These are phyloP conservation scores for Reticulascus tulasneorum DNA, from an alignment of 2,329 filamentous ascomycete species.

Conservation along the genomic window DNA sequence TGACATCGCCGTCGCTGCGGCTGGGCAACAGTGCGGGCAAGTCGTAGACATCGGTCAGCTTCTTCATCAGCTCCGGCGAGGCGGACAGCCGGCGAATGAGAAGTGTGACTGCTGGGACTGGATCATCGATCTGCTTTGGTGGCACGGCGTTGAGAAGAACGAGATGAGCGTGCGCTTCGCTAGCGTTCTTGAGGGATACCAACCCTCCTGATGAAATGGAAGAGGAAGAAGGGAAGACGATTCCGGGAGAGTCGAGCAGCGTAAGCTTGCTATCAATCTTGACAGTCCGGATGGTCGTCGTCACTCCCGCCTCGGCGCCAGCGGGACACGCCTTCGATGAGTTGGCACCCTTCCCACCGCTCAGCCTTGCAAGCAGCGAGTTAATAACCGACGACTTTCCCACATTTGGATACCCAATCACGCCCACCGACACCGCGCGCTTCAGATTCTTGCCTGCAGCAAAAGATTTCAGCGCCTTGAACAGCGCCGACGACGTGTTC, in stretches of 20 bases:
- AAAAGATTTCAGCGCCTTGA: slow-evolving; percentile 86
- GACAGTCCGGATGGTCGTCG: slow-evolving; percentile 80
- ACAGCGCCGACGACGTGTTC: slow-evolving; percentile 77
- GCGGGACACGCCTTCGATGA: slow-evolving; percentile 70
- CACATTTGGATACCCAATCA: slow-evolving; percentile 94
- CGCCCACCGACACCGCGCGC: slow-evolving; percentile 83
- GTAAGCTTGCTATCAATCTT: slow-evolving; percentile 95
- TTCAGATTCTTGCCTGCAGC: slow-evolving; percentile 80
- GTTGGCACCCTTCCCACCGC: slow-evolving; percentile 55
- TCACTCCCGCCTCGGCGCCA: slow-evolving; percentile 88
- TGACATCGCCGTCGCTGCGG: slow-evolving; percentile 67
- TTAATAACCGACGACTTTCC: slow-evolving; percentile 98
- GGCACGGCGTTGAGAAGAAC: slow-evolving; percentile 88
- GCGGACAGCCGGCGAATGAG: slow-evolving; percentile 77
- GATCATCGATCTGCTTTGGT: slow-evolving; percentile 90
- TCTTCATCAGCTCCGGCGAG: slow-evolving; percentile 69
- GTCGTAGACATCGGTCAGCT: slow-evolving; percentile 79
- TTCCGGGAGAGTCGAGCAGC: slow-evolving; percentile 88
- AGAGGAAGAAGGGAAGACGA: slow-evolving; percentile 77
- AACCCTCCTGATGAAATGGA: slow-evolving; percentile 35
- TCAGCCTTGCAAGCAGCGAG: slow-evolving; percentile 74
- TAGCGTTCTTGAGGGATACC: slow-evolving; percentile 53
- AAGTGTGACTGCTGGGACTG: slow-evolving; percentile 78
- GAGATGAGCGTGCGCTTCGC: slow-evolving; percentile 76
- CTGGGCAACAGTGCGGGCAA: slow-evolving; percentile 71